These are phyloP conservation scores for Talaromyces sp. DNA, from an alignment of 2,329 filamentous ascomycete species.

Conservation along the genomic window DNA sequence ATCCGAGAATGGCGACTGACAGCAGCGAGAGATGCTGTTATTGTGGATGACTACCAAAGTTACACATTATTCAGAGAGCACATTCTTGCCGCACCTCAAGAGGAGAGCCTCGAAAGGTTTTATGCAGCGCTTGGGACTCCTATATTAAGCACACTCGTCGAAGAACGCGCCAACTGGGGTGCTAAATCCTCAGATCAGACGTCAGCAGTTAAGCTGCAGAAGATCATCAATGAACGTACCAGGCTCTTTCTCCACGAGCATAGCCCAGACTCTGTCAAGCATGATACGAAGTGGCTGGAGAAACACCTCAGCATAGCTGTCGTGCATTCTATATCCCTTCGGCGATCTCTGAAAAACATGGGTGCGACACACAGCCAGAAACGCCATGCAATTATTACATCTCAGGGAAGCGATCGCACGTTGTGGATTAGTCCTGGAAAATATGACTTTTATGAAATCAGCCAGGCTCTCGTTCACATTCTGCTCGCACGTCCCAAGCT, in stretches of 20 bases:
- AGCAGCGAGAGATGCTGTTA: conserved; percentile 64
- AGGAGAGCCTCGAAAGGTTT: conserved; percentile 78
- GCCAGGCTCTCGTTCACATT: conserved; percentile 75
- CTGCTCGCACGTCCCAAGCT: conserved; percentile 78
- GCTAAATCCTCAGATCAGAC: conserved; percentile 61
- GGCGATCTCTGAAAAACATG: conserved; percentile 68
- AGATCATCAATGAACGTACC: conserved; percentile 78
- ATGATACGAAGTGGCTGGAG: conserved; percentile 86
- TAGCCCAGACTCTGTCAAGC: conserved; percentile 69
- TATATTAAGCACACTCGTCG: conserved; percentile 69
- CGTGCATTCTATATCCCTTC: conserved; percentile 72
- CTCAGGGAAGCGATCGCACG: conserved; percentile 53
- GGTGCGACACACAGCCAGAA: conserved; percentile 64
- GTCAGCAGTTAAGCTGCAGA: conserved; percentile 64
- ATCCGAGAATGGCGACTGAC: conserved; percentile 76
- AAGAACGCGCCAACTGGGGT: conserved; percentile 71
- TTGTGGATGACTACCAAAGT: conserved; percentile 82
- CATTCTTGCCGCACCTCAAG: conserved; percentile 81
- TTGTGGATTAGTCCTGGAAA: conserved; percentile 70
- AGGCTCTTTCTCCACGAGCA: conserved; percentile 88
- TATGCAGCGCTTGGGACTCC: conserved; percentile 76
- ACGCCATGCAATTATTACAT: conserved; percentile 65
- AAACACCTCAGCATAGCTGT: conserved; percentile 73
- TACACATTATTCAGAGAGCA: conserved; percentile 83
- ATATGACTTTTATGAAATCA: conserved; percentile 87